Percentiles rank a stretch among this genome's conserved stretches.
phyloP scores from a whole-genome alignment of 2,329 filamentous ascomycete species.

The Microcyclospora tardicrescens region DNA sequence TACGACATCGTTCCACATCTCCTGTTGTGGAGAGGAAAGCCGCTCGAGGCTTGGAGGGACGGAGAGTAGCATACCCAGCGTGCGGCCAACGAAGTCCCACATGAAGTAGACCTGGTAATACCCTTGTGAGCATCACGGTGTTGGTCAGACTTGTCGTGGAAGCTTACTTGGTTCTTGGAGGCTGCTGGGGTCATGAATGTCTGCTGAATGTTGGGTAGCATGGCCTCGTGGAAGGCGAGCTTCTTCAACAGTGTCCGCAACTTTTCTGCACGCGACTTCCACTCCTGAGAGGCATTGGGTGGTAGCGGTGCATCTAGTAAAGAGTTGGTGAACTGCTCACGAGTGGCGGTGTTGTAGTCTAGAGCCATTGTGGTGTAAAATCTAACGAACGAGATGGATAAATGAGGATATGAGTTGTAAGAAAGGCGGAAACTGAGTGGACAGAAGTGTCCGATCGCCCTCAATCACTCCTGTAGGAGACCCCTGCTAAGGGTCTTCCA shows the following conservation, averaged over 20 bases:
- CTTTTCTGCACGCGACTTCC: slow-evolving; percentile 9
- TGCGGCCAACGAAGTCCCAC: slow-evolving; percentile 23
- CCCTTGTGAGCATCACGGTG: too few relatives aligned
- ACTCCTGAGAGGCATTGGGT: slow-evolving; percentile 10
- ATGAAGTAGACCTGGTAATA: slow-evolving; percentile 20
- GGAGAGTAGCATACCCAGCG: slow-evolving; percentile 4
- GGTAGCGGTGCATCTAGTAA: slow-evolving; percentile 10
- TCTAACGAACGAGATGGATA: too few relatives aligned
- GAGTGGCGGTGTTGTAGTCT: slow-evolving; percentile 17
- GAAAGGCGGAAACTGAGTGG: too few relatives aligned
- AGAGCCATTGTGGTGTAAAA: neutral
- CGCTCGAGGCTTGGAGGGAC: slow-evolving; percentile 4
- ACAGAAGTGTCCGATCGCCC: too few relatives aligned
- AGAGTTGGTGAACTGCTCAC: slow-evolving; percentile 16
- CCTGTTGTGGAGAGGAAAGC: neutral
- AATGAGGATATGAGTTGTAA: too few relatives aligned
- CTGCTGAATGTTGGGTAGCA: slow-evolving; percentile 22
- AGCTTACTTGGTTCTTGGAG: slow-evolving; percentile 17
- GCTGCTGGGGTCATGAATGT: slow-evolving; percentile 24
- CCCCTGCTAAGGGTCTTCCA: too few relatives aligned
- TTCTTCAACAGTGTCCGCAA: slow-evolving; percentile 14
- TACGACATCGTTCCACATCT: slow-evolving; percentile 6
- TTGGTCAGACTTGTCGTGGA: too few relatives aligned
- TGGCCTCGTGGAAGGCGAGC: slow-evolving; percentile 21
- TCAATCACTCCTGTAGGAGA: too few relatives aligned